Base-by-base conservation (phyloP, 2,329 filamentous ascomycete genomes). In the Bipolaris cookei region DNA sequence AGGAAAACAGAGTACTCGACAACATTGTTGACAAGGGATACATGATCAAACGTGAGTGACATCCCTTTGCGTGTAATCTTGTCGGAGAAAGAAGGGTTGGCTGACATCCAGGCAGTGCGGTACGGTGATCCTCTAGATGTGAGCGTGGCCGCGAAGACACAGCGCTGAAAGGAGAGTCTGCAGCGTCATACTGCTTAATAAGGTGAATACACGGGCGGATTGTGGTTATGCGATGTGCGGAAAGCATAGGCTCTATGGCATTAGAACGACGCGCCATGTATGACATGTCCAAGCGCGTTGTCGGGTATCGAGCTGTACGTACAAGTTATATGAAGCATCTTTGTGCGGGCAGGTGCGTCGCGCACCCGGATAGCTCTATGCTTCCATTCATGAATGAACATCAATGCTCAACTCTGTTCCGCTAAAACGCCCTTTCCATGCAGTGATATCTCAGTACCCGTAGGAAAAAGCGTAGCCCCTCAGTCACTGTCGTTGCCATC, bases 401-500 rank as follows among this genome's bases (percentile, higher is more conserved):
- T 23, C 25, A 34, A 16, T 13, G 51, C n/a, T 52, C 48, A 42
- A 23, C n/a, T 37, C 35, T 30, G 8, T 30, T 28, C 56, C 45
- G 41, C 63, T 52, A 51, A 25, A 72, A 72, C 69, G 69, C 72
- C 69, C 45, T 4, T 54, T 51, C 53, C 50, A 73, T 74, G 69
- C 70, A 72, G 51, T 59, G 49, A 53, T 60, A 37, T 51, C 32
- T 47, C 37, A 13, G 44, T 23, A 45, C 21, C 18, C 32, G 16
- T 30, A 18, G 35, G 10, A 30, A 16, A 28, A 1, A 18, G 28
- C 18, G 13, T 16, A 20, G 7, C 42, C 30, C 30, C 44, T 71
- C 64, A 77, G 63, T 77, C 75, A 49, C 75, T 77, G 45, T 78
- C 77, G 28, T 79, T 87, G 62, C 89, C 88, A 55, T 88, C 86